Evolutionary conservation across 2,329 filamentous ascomycete genomes (phyloP).

Genomic region (Cercospora sp.): DNA sequence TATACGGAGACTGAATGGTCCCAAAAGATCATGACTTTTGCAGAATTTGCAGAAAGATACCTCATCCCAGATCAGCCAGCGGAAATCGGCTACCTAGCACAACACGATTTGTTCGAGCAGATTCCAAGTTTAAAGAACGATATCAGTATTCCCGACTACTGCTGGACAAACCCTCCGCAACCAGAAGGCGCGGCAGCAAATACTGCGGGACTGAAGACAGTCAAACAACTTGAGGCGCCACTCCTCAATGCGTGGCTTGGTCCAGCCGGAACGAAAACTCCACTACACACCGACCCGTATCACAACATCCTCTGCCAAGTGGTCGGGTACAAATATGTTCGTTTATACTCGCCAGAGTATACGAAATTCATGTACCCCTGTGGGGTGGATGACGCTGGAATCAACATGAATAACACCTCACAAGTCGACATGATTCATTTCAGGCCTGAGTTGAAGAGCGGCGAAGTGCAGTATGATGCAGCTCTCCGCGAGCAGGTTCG

Average conservation of each 20-base stretch:
- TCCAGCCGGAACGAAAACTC: slow-evolving; percentile 82
- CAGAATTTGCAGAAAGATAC: slow-evolving; percentile 65
- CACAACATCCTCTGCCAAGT: slow-evolving; percentile 91
- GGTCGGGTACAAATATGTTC: slow-evolving; percentile 87
- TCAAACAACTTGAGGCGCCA: slow-evolving; percentile 52
- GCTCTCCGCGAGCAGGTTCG: background rate
- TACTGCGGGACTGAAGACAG: slow-evolving; percentile 26
- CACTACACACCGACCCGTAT: slow-evolving; percentile 89
- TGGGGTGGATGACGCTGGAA: slow-evolving; percentile 61
- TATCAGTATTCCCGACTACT: slow-evolving; percentile 79
- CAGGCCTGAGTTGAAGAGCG: slow-evolving; percentile 7
- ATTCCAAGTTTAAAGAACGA: slow-evolving; percentile 75
- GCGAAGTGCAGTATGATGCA: background rate
- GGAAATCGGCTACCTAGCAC: slow-evolving; percentile 76
- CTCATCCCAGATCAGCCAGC: slow-evolving; percentile 46
- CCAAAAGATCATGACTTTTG: slow-evolving; percentile 76
- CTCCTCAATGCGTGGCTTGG: slow-evolving; percentile 92
- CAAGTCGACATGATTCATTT: slow-evolving; percentile 61
- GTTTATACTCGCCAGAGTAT: slow-evolving; percentile 73
- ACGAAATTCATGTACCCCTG: slow-evolving; percentile 61
- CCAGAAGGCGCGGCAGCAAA: slow-evolving; percentile 38
- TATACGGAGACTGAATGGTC: slow-evolving; percentile 86
- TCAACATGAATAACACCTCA: slow-evolving; percentile 94
- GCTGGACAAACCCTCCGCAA: slow-evolving; percentile 67
- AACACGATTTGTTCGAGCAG: slow-evolving; percentile 83